Evolutionary conservation across 2,329 filamentous ascomycete genomes (phyloP), one percentile per base, ranked within the genome.

Genomic region (Trichoderma guizhouense): DNA sequence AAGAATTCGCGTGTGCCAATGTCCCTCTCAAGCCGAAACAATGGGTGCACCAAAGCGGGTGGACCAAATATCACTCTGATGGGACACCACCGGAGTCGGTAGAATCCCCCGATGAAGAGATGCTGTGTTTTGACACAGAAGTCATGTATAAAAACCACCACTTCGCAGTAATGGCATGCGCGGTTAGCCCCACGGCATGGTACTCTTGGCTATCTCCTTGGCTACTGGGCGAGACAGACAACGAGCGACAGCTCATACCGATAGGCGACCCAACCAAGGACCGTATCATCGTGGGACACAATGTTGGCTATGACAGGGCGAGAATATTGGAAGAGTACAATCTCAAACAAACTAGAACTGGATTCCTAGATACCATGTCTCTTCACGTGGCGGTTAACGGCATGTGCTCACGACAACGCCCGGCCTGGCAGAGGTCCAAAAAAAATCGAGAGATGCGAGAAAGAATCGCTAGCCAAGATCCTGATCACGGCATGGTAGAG

Each of bases 161-260:
- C 0, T 99, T 94, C 81, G 94, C 97, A 0, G 94, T 97, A 71
- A 98, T 99, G 94, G 96, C 97, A 26, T 98, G 95, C 79, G 96
- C 97, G 15, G 93, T 91, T 21, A 94, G 94, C 76, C 91, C 93
- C 0, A 95, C 90, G 3, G 91, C 94, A 34, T 99, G 97, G 97
- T 99, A 99, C 83, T 93, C 92, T 0, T 99, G 96, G 96, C 82
- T 99, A 68, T 99, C 96, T 14, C 96, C 96, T 0, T 99, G 95
- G 95, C 84, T 99, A 43, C 83, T 99, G 21, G 93, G 91, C 34
- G 93, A 98, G 83, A 91, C 93, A 1, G 84, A 92, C 43, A 90
- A 90, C 36, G 88, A 93, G 77, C 88, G 89, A 62, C 95, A 99
- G 73, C 84, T 99, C 14, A 91, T 99, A 63, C 94, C 97, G 0